These are phyloP conservation scores for Coleophoma crateriformis DNA, from an alignment of 2,329 filamentous ascomycete genomes.

Conservation along the genomic window DNA sequence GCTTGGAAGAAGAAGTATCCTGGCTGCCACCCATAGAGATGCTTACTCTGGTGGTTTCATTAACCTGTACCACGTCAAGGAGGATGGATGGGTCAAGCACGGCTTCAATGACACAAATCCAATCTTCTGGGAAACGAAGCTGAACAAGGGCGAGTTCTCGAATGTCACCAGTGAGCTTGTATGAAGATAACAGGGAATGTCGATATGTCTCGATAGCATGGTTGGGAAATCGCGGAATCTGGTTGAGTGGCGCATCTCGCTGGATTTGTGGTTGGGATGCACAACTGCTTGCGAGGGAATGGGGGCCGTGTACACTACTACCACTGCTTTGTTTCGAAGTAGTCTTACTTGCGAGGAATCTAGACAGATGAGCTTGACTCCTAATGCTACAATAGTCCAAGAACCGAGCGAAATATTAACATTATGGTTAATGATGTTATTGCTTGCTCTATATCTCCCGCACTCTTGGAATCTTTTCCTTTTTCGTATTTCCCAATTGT, in stretches of 20 bases:
- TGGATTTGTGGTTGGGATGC: background rate
- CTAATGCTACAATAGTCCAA: background rate
- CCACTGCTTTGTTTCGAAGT: background rate
- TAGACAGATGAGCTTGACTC: background rate
- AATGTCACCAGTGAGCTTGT: conserved; percentile 28
- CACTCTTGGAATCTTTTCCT: too few relatives aligned
- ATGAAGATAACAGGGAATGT: conserved; percentile 13
- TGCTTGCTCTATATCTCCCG: too few relatives aligned
- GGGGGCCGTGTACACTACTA: background rate
- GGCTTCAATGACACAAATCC: conserved; percentile 98
- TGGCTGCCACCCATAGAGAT: conserved; percentile 94
- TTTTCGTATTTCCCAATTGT: too few relatives aligned
- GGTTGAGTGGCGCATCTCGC: background rate
- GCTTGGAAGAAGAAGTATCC: conserved; percentile 84
- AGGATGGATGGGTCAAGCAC: conserved; percentile 98
- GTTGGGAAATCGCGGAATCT: conserved; percentile 9
- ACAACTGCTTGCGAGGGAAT: background rate
- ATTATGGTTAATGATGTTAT: too few relatives aligned
- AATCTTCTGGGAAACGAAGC: conserved; percentile 99
- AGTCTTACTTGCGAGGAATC: background rate
- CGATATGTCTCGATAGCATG: conserved; percentile 26
- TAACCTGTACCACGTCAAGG: conserved; percentile 98
- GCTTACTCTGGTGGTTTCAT: conserved; percentile 99
- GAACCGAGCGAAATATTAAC: background rate
- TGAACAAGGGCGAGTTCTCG: conserved; percentile 95